A percentile compares a stretch with the other conserved stretches of the same genome.
phyloP scores from a whole-genome alignment of 73 alveolate species.

The Paramecium biaurelia region DNA sequence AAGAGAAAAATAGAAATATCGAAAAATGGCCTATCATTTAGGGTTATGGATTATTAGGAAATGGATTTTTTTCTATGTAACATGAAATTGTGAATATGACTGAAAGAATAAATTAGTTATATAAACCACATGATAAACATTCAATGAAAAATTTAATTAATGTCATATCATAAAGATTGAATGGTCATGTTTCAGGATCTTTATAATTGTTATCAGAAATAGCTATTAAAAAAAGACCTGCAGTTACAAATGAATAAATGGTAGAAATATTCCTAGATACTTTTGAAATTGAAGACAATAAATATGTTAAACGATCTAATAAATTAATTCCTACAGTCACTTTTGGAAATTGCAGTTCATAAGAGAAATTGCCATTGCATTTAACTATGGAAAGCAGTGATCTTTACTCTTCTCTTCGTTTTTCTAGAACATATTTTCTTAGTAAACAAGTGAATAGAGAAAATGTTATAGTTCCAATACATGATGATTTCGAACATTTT shows the following conservation, averaged over 20 bases:
- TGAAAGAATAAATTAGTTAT: neutral
- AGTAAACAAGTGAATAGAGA: conserved; percentile 23
- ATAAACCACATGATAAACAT: conserved; percentile 40
- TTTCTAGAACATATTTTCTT: conserved; percentile 58
- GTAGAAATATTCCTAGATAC: conserved; percentile 56
- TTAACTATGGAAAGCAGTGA: conserved; percentile 55
- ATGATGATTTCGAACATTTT: conserved; percentile 29
- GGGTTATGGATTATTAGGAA: conserved; percentile 34
- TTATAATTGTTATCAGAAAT: neutral
- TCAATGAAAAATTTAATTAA: neutral
- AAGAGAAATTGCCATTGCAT: conserved; percentile 40
- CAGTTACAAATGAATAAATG: conserved; percentile 22
- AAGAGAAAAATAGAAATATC: neutral
- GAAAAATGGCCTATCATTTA: conserved; percentile 27
- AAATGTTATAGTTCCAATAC: neutral
- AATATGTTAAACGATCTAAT: conserved; percentile 15
- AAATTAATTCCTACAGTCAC: neutral
- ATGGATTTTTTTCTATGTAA: conserved; percentile 39
- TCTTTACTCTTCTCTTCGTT: conserved; percentile 35
- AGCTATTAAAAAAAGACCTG: conserved; percentile 37
- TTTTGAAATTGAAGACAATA: conserved; percentile 56
- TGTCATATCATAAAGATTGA: neutral
- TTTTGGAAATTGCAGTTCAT: neutral
- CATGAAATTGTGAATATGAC: conserved; percentile 10
- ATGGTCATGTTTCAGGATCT: conserved; percentile 21